These are phyloP conservation scores for Dactylellina parvicollis DNA, from an alignment of 2,329 filamentous ascomycete genomes.

Conservation along the genomic window DNA sequence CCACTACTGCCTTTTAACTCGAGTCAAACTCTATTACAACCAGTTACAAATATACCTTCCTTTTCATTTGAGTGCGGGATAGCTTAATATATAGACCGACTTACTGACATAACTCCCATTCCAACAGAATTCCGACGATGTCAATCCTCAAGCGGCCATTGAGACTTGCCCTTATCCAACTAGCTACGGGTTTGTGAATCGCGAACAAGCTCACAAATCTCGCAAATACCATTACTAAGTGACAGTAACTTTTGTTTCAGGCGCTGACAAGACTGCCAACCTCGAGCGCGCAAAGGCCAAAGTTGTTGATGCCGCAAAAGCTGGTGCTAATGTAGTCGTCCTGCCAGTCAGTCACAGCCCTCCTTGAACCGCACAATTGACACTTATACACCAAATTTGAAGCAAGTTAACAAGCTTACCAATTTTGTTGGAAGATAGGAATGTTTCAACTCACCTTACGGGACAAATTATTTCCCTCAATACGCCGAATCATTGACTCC, in stretches of 20 bases:
- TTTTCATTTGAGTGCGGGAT: too few relatives aligned
- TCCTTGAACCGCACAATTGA: not conserved
- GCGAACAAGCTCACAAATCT: not conserved
- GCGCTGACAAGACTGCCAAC: constrained; percentile 84
- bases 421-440: constrained; percentile 64
- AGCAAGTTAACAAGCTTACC: not conserved
- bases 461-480: constrained; percentile 80
- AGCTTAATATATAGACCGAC: too few relatives aligned
- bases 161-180: constrained; percentile 82
- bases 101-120: too few relatives aligned
- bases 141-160: constrained; percentile 77
- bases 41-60: too few relatives aligned
- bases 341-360: constrained; percentile 68
- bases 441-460: constrained; percentile 99
- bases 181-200: constrained; percentile 71
- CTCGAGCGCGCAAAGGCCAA: constrained; percentile 81
- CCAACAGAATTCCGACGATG: constrained; percentile 21
- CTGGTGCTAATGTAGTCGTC: constrained; percentile 85
- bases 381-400: not conserved
- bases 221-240: constrained; percentile 59
- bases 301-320: constrained; percentile 79
- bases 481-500: constrained; percentile 91
- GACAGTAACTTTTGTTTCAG: constrained; percentile 61
- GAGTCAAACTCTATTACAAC: too few relatives aligned
- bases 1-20: too few relatives aligned